Base-by-base conservation (phyloP, 192 early-diverging fungal species). In the Geranomyces variabilis region DNA sequence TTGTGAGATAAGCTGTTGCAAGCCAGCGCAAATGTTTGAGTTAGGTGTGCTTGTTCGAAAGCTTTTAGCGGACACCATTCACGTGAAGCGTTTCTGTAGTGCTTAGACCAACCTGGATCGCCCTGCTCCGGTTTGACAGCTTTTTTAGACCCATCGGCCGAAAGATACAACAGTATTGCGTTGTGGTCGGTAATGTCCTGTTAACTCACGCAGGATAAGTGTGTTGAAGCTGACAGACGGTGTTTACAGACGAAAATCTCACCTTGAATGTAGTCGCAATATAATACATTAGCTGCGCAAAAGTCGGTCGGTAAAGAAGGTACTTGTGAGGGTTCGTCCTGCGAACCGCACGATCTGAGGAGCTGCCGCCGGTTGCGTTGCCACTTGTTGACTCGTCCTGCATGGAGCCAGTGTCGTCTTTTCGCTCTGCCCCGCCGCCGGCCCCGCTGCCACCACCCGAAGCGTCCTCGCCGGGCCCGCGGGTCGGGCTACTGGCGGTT, bases 211-310 rank as follows among this genome's bases (percentile, higher is more conserved):
- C n/a, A n/a, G n/a, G n/a, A n/a, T n/a, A n/a, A n/a, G n/a, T n/a
- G n/a, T n/a, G n/a, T n/a, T n/a, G n/a, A n/a, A n/a, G n/a, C n/a
- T n/a, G n/a, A n/a, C n/a, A 24, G 26, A n/a, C n/a, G n/a, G n/a
- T 28, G 51, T 24, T 55, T 28, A 55, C 19, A 55, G 14, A 15
- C 7, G 3, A 7, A 44, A 21, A 21, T n/a, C 51, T 26, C 60
- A 91, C 91, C 84, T 94, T 94, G 82, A 95, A 97, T 10, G 94
- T 93, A 26, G 93, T 96, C 36, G 93, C 86, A 28, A 99, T 81
- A 73, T 96, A 97, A 34, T 96, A 87, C 81, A 94, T 86, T 41
- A 98, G 77, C 75, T 99, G 93, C 61, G 93, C 92, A 60, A 96
- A 85, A 0, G 92, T 91, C 13, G 96, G 95, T 74, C 92, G 82